phyloP scores from a whole-genome alignment of 2,329 filamentous ascomycete species.

The Podosphaera xanthii region DNA sequence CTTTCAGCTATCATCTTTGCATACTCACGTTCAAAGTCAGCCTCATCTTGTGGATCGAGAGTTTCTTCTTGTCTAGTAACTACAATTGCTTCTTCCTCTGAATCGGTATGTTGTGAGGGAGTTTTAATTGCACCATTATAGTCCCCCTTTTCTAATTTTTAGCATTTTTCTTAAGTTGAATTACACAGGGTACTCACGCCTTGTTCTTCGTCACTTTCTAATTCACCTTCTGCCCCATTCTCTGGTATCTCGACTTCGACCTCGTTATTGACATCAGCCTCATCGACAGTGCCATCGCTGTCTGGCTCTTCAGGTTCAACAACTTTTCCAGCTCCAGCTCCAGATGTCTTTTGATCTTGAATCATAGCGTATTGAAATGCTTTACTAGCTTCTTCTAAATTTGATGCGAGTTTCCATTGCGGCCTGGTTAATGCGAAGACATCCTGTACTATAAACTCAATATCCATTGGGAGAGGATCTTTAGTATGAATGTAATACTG shows the following conservation, averaged over 20 bases:
- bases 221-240: constrained; percentile 26
- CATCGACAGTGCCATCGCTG: constrained; percentile 51
- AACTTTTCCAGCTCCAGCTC: constrained; percentile 37
- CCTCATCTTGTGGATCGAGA: constrained; percentile 79
- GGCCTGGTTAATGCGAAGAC: constrained; percentile 67
- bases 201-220: constrained; percentile 28
- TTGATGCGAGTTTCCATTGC: constrained; percentile 72
- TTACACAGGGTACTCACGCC: constrained; percentile 22
- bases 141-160: constrained; percentile 5
- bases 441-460: constrained; percentile 90
- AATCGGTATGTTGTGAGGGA: constrained; percentile 35
- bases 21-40: constrained; percentile 93
- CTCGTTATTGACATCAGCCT: constrained; percentile 32
- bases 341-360: constrained; percentile 62
- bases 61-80: constrained; percentile 81
- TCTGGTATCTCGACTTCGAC: constrained; percentile 29
- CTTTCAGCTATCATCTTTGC: constrained; percentile 98
- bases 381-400: constrained; percentile 60
- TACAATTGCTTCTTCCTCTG: constrained; percentile 67
- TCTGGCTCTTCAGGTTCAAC: constrained; percentile 50
- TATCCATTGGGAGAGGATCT: constrained; percentile 76
- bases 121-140: constrained; percentile 27
- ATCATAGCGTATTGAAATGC: constrained; percentile 73
- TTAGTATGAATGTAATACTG: constrained; percentile 84
- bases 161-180: background rate